These are phyloP conservation scores for Leccinum subgranulosum DNA, from an alignment of 768 basidiomycete species.

Conservation along the genomic window DNA sequence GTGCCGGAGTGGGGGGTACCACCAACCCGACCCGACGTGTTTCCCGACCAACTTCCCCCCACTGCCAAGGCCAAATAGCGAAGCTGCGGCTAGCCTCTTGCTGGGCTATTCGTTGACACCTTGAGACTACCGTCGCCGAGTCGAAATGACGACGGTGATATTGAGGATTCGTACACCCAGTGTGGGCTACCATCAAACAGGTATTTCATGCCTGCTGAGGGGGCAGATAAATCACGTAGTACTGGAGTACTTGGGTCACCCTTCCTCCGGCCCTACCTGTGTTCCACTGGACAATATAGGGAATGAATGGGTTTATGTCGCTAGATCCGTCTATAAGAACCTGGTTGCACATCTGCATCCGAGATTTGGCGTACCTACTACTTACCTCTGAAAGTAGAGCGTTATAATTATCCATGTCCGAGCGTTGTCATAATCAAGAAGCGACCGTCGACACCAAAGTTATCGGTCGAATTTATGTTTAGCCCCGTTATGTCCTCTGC, in stretches of 20 bases:
- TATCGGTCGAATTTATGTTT: background rate
- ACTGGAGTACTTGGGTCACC: no score
- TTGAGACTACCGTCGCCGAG: background rate
- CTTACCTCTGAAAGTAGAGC: background rate
- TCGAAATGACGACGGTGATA: background rate
- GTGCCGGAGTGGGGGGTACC: slow-evolving; percentile 94
- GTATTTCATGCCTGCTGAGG: background rate
- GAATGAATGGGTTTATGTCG: background rate
- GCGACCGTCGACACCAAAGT: background rate
- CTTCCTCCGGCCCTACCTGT: background rate
- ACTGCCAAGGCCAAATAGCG: background rate
- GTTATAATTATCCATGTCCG: no score
- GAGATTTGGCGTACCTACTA: background rate
- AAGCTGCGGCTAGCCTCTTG: background rate
- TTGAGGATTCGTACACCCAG: background rate
- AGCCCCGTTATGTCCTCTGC: background rate
- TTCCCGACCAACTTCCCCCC: slow-evolving; percentile 21
- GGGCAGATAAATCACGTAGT: background rate
- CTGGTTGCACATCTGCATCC: background rate
- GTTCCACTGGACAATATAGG: background rate
- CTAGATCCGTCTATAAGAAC: background rate
- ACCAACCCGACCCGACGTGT: slow-evolving; percentile 41
- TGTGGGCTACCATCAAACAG: background rate
- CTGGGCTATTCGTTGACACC: background rate
- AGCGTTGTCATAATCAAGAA: no score